These are phyloP conservation scores for Botryotinia globosa DNA, from an alignment of 2,329 filamentous ascomycete species.

Conservation along the genomic window DNA sequence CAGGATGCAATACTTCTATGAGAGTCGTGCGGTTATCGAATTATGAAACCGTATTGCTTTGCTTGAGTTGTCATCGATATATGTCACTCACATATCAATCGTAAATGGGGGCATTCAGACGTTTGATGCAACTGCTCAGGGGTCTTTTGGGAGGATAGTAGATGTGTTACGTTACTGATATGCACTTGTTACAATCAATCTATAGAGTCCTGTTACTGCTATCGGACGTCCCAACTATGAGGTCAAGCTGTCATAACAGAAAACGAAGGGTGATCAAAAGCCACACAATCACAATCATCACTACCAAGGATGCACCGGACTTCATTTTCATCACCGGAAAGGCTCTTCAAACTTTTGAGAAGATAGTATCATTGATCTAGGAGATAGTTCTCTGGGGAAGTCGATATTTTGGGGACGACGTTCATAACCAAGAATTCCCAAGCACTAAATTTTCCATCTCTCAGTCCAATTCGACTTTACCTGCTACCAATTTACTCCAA, in stretches of 20 bases:
- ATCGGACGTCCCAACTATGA: neutral
- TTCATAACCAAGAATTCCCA: neutral
- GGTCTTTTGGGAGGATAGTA: neutral
- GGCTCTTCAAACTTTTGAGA: neutral
- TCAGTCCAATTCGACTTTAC: slow-evolving; percentile 80
- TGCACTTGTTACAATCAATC: neutral
- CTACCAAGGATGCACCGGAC: neutral
- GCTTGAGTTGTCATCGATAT: neutral
- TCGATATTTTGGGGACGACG: neutral
- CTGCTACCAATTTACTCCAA: slow-evolving; percentile 64
- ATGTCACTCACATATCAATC: neutral
- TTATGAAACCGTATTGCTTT: neutral
- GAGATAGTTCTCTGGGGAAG: neutral
- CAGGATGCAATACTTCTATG: neutral
- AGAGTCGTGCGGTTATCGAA: neutral
- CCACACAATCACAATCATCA: neutral
- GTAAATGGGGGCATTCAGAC: neutral
- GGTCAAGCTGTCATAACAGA: neutral
- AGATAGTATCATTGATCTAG: neutral
- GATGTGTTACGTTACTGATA: neutral
- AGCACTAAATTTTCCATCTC: slow-evolving; percentile 56
- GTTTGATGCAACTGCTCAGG: neutral
- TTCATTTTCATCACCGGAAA: neutral
- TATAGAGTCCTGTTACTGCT: neutral
- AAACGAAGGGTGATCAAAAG: neutral